phyloP scores from a whole-genome alignment of 2,329 filamentous ascomycete species.

The Verticillium klebahnii region DNA sequence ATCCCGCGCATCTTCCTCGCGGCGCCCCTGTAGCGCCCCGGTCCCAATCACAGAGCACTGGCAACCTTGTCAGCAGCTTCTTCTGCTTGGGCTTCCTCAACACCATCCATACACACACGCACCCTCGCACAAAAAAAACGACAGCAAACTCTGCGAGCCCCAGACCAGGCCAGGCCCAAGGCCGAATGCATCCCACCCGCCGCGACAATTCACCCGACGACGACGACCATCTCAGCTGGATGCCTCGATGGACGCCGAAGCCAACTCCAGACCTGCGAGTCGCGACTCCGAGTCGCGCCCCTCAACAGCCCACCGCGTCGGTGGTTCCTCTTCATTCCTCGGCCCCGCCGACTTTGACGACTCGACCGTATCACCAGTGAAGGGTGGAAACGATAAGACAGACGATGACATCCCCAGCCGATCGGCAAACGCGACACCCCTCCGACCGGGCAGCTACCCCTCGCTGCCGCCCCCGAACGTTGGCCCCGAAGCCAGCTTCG shows the following conservation, averaged over 20 bases:
- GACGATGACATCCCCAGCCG: background rate
- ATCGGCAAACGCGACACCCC: conserved; percentile 6
- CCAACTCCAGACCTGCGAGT: conserved; percentile 12
- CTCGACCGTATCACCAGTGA: conserved; percentile 11
- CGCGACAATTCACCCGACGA: background rate
- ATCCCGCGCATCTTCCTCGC: background rate
- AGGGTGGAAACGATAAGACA: conserved; percentile 12
- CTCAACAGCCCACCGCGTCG: conserved; percentile 13
- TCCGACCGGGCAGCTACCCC: background rate
- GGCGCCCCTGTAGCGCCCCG: background rate
- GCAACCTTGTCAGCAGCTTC: conserved; percentile 1
- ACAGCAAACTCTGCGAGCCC: background rate
- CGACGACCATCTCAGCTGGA: background rate
- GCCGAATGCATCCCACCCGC: conserved; percentile 10
- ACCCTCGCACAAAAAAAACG: background rate
- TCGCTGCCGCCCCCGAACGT: conserved; percentile 5
- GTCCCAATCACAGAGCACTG: background rate
- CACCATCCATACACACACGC: background rate
- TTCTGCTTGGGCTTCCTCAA: background rate
- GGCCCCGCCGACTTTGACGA: conserved; percentile 10
- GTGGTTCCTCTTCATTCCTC: conserved; percentile 1
- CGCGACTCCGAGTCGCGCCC: conserved; percentile 18
- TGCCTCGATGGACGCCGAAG: conserved; percentile 31
- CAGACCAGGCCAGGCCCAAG: conserved; percentile 2
- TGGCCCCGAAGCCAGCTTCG: conserved; percentile 32